Base-by-base conservation (phyloP, 1,284 basidiomycete species). In the Phlebopus sp. region DNA sequence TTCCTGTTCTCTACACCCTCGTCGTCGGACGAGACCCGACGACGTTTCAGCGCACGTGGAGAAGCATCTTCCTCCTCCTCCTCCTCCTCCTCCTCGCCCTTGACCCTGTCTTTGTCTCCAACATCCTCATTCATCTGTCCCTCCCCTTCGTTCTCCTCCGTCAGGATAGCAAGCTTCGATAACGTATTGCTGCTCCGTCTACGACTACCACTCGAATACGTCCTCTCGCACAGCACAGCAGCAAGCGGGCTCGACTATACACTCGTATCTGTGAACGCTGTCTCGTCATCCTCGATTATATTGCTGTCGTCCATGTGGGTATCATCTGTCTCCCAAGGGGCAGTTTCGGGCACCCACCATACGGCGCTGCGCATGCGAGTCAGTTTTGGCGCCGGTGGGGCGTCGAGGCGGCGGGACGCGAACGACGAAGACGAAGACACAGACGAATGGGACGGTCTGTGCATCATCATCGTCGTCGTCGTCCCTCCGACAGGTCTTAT, bases 401-500 rank as follows among this genome's bases (percentile, higher is more conserved):
- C 57, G 3, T 46, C 34, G 4, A 2, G 9, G 15, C 54, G 48
- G n/a, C n/a, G n/a, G n/a, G n/a, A n/a, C n/a, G n/a, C n/a, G n/a
- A n/a, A n/a, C n/a, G n/a, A n/a, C 2, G 45, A 37, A n/a, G 56
- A 58, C 39, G 64, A 40, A 2, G 50, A 51, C 3, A 21, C n/a
- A n/a, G n/a, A n/a, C n/a, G n/a, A 41, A 23, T 37, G 51, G 2
- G 58, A 43, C 17, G 52, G 46, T n/a, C 55, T 61, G 37, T 54
- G 60, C n/a, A n/a, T n/a, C n/a, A n/a, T n/a, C n/a, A n/a, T n/a
- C n/a, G n/a, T n/a, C 50, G 58, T 23, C 21, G 6, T 62, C 49
- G 58, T 66, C 36, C 62, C 58, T 35, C 51, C 52, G 14, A 60
- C 42, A 4, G 53, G 46, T 3, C 72, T 66, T n/a, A 81, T 68